Conservation (phyloP, 768 basidiomycete species). For the Tricholoma flavovirens region DNA sequence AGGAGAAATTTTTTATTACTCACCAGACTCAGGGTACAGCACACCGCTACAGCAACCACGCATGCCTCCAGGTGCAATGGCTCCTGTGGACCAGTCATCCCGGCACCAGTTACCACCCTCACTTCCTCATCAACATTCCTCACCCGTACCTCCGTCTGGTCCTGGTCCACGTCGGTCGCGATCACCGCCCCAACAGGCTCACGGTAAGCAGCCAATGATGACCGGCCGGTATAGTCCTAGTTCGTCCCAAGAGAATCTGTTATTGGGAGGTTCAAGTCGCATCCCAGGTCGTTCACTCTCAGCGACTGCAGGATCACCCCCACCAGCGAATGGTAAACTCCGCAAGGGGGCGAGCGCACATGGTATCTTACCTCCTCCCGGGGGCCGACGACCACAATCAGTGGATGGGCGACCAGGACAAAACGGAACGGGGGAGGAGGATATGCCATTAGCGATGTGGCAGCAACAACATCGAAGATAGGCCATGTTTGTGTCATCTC, state of each 20-base stretch:
- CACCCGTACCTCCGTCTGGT: constrained; percentile 24
- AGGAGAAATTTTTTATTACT: constrained; percentile 34
- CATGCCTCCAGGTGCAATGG: constrained; percentile 59
- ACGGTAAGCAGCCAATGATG: constrained; percentile 24
- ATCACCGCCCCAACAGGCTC: constrained; percentile 44
- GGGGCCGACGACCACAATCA: constrained; percentile 35
- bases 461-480: constrained; percentile 67
- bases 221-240: constrained; percentile 25
- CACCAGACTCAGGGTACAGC: constrained; percentile 20
- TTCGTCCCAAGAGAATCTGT: constrained; percentile 31
- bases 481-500: constrained; percentile 15
- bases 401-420: constrained; percentile 29
- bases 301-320: constrained; percentile 48
- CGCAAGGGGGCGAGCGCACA: constrained; percentile 67
- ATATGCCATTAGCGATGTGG: constrained; percentile 73
- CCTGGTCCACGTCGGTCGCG: constrained; percentile 36
- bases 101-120: constrained; percentile 26
- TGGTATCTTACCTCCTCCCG: constrained; percentile 37
- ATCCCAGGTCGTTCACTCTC: constrained; percentile 65
- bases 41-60: constrained; percentile 32
- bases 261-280: constrained; percentile 27
- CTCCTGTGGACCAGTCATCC: constrained; percentile 38
- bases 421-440: constrained; percentile 51
- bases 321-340: constrained; percentile 43
- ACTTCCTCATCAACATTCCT: constrained; percentile 26